phyloP scores from a whole-genome alignment of 371 early-diverging fungal species.

The Dichotomocladium elegans region DNA sequence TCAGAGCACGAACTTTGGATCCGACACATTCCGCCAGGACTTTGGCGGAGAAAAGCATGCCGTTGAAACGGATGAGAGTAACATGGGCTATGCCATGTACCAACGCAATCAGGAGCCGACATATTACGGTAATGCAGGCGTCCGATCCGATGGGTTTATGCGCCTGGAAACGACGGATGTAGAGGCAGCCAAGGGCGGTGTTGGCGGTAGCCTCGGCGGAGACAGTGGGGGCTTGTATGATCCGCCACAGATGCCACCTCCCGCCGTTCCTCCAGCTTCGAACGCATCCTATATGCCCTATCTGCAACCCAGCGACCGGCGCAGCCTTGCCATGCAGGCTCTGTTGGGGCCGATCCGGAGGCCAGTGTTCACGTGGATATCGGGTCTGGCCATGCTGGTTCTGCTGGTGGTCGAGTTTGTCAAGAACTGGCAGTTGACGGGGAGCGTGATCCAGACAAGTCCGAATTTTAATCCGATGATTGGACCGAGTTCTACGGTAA shows the following conservation, averaged over 20 bases:
- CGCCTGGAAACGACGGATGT: conserved; percentile 13
- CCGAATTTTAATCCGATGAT: conserved; percentile 63
- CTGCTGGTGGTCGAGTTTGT: conserved; percentile 55
- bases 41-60: conserved; percentile 9
- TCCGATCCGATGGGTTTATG: conserved; percentile 19
- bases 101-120: background rate
- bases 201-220: background rate
- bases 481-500: conserved; percentile 55
- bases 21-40: conserved; percentile 2
- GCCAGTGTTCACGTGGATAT: conserved; percentile 53
- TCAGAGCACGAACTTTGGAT: conserved; percentile 6
- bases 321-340: conserved; percentile 6
- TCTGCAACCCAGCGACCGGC: conserved; percentile 3
- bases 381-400: conserved; percentile 51
- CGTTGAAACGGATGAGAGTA: conserved; percentile 1
- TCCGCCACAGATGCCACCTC: background rate
- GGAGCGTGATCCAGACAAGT: conserved; percentile 44
- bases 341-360: conserved; percentile 30
- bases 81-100: conserved; percentile 12
- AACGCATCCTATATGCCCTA: conserved; percentile 3
- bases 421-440: conserved; percentile 48
- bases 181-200: background rate
- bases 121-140: conserved; percentile 8
- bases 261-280: background rate
- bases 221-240: background rate